Percentiles rank a stretch among this genome's conserved stretches.
phyloP scores from a whole-genome alignment of 2,329 filamentous ascomycete genomes.

The Nannizzia gypsea region DNA sequence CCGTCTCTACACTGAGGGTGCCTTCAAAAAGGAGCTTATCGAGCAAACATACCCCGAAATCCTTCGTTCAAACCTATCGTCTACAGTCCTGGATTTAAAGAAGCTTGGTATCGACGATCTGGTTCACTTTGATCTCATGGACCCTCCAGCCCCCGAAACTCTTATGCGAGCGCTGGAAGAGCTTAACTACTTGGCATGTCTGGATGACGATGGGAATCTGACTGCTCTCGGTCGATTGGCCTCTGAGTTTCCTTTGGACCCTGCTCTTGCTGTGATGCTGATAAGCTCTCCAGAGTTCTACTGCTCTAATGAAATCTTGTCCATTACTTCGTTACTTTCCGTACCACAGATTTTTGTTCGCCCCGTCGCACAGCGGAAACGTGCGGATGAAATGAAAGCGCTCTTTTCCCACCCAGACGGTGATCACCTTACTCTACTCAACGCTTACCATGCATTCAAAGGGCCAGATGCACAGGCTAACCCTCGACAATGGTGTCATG shows the following conservation, averaged over 20 bases:
- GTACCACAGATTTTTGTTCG: slow-evolving; percentile 91
- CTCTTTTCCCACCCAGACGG: slow-evolving; percentile 87
- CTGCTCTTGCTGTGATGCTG: slow-evolving; percentile 89
- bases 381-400: slow-evolving; percentile 94
- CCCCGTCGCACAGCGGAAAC: slow-evolving; percentile 71
- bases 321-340: slow-evolving; percentile 83
- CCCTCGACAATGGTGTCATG: slow-evolving; percentile 85
- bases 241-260: slow-evolving; percentile 91
- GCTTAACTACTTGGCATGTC: slow-evolving; percentile 90
- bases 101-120: slow-evolving; percentile 92
- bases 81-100: slow-evolving; percentile 91
- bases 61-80: slow-evolving; percentile 83
- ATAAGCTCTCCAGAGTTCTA: slow-evolving; percentile 97
- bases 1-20: slow-evolving; percentile 84
- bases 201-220: slow-evolving; percentile 91
- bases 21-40: slow-evolving; percentile 96
- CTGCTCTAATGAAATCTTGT: slow-evolving; percentile 96
- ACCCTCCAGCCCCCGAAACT: slow-evolving; percentile 92
- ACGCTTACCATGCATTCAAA: slow-evolving; percentile 98
- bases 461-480: slow-evolving; percentile 56
- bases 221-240: slow-evolving; percentile 75
- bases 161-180: slow-evolving; percentile 97
- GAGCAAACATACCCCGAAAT: slow-evolving; percentile 96
- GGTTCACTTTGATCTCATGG: slow-evolving; percentile 98
- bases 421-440: slow-evolving; percentile 90